Conservation (phyloP, 2,329 filamentous ascomycete genomes). For the Alternaria burnsii region DNA sequence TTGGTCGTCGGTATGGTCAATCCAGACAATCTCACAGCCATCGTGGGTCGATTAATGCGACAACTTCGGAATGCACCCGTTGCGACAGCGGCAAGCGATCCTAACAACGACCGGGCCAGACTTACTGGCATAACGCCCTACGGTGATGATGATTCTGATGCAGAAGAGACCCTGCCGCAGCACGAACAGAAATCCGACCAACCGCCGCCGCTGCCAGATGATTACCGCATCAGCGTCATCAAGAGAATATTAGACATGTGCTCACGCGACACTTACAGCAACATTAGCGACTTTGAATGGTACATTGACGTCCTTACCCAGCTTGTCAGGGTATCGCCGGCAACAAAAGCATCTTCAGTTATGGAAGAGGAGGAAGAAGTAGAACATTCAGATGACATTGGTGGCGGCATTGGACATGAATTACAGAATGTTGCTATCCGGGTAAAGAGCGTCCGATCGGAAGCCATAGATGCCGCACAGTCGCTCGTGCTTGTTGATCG, state of each 20-base stretch:
- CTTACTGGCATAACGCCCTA: slow-evolving; percentile 56
- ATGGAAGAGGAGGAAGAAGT: slow-evolving; percentile 40
- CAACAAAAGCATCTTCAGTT: slow-evolving; percentile 51
- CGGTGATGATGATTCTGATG: slow-evolving; percentile 65
- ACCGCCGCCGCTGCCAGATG: slow-evolving; percentile 75
- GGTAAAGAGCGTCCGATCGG: slow-evolving; percentile 80
- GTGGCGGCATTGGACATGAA: slow-evolving; percentile 81
- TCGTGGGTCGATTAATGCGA: slow-evolving; percentile 86
- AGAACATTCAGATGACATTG: slow-evolving; percentile 57
- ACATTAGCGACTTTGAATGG: slow-evolving; percentile 94
- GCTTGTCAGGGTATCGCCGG: slow-evolving; percentile 73
- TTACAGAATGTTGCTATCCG: slow-evolving; percentile 90
- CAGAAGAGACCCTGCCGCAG: slow-evolving; percentile 63
- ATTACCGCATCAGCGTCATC: slow-evolving; percentile 86
- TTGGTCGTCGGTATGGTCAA: slow-evolving; percentile 94
- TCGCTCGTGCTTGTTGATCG: slow-evolving; percentile 72
- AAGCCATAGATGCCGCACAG: slow-evolving; percentile 85
- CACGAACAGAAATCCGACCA: slow-evolving; percentile 59
- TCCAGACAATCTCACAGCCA: slow-evolving; percentile 80
- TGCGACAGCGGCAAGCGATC: slow-evolving; percentile 57
- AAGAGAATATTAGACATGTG: slow-evolving; percentile 87
- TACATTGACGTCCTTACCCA: slow-evolving; percentile 91
- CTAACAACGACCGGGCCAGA: slow-evolving; percentile 57
- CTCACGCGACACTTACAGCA: slow-evolving; percentile 84
- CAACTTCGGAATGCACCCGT: slow-evolving; percentile 77